Evolutionary conservation across 805 yeast genomes (phyloP).

Genomic region (Wickerhamiella hasegawae): DNA sequence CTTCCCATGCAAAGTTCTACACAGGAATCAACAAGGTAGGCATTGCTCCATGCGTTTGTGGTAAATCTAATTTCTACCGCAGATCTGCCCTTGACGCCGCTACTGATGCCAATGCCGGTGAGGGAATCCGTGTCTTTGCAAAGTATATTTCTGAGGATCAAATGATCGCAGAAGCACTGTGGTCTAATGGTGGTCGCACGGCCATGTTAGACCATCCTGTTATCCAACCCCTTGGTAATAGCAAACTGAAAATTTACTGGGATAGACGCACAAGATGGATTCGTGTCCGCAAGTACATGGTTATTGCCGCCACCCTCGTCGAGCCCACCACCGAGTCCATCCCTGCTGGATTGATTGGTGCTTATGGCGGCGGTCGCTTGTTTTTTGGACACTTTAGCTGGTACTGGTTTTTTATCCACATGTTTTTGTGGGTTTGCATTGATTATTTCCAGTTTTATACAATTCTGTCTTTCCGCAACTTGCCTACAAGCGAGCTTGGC

Average conservation of each 20-base stretch:
- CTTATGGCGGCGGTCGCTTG: conserved; percentile 34
- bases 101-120: conserved; percentile 14
- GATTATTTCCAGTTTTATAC: conserved; percentile 46
- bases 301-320: conserved; percentile 60
- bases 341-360: conserved; percentile 49
- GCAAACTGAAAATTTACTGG: conserved; percentile 38
- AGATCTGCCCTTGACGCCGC: conserved; percentile 37
- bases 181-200: conserved; percentile 63
- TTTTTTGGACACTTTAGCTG: conserved; percentile 18
- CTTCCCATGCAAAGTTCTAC: conserved; percentile 78
- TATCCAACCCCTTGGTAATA: conserved; percentile 45
- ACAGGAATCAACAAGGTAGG: conserved; percentile 57
- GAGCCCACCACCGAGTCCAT: conserved; percentile 80
- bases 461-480: conserved; percentile 21
- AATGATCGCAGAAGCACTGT: conserved; percentile 75
- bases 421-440: conserved; percentile 42
- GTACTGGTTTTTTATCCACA: conserved; percentile 31
- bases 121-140: conserved; percentile 54
- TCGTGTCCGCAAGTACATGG: conserved; percentile 78
- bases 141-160: conserved; percentile 82
- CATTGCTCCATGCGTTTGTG: conserved; percentile 81
- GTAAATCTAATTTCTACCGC: conserved; percentile 69
- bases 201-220: conserved; percentile 68
- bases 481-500: too few relatives aligned
- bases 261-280: conserved; percentile 69